Base-by-base conservation (phyloP, 352 stramenopile species). In the Pythium rhizo-oryzae region DNA sequence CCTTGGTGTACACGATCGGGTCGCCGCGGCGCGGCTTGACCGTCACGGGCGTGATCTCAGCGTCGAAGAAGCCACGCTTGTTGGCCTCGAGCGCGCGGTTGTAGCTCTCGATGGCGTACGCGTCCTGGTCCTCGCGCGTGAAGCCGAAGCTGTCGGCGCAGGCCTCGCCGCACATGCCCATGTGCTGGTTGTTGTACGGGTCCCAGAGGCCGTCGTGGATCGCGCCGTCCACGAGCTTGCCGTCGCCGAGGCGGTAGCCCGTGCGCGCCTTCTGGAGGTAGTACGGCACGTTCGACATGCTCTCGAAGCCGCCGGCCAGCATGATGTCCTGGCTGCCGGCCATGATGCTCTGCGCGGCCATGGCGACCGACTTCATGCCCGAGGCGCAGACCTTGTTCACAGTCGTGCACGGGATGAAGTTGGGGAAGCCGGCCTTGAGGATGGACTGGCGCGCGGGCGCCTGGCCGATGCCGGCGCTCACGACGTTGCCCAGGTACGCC, bases 331-430 rank as follows among this genome's bases (percentile, higher is more conserved):
- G 81, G 68, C 81, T 90, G 52, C 88, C 88, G 21, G 81, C 83
- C 80, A 93, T 87, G 52, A 99, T 92, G 66, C 85, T 94, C 79
- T 98, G 90, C 49, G 94, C 77, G 2, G 79, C 87, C 62, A 98
- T 80, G 5, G 85, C 84, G 63, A 95, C 46, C 43, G 87, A 60
- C 76, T 99, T 99, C 92, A 99, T 98, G 35, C 94, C 95, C 2
- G 84, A 97, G 4, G 95, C 97, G 76, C 98, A 99, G 25, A 99
- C 97, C 75, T 99, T 99, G 85, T 99, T 99, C 12, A 99, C 80
- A 0, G 97, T 99, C 47, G 96, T 99, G 80, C 96, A 99, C 39
- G 97, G 90, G 41, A 97, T 98, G 21, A 79, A 91, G 63, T 96
- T 80, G 2, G 90, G 87, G 67, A 99, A 89, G 7, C 96, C 96